Evolutionary conservation across 1,284 basidiomycete genomes (phyloP).

Genomic region (Moesziomyces sp.): DNA sequence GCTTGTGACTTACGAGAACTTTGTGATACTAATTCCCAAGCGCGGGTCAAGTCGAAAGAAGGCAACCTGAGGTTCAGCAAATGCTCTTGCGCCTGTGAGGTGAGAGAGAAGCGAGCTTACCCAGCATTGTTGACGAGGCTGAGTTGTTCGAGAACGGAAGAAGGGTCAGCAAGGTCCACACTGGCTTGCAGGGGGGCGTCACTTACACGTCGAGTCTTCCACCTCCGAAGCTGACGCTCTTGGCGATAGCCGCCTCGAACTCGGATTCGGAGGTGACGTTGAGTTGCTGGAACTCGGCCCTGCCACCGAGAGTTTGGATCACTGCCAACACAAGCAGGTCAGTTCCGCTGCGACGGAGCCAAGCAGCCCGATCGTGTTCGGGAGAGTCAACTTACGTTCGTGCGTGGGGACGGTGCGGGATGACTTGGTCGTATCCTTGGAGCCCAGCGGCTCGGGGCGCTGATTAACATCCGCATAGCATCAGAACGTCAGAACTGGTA

Average conservation of each 20-base stretch:
- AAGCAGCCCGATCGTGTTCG: neutral
- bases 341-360: neutral
- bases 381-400: conserved; percentile 14
- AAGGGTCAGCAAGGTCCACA: neutral
- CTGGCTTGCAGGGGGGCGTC: neutral
- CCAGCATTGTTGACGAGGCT: conserved; percentile 46
- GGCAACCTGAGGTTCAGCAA: no score
- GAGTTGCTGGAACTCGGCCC: conserved; percentile 41
- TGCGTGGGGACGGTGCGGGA: conserved; percentile 39
- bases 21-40: neutral
- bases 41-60: neutral
- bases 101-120: neutral
- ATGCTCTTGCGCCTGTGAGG: no score
- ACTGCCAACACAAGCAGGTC: conserved; percentile 5
- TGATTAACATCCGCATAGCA: neutral
- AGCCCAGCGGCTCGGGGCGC: conserved; percentile 33
- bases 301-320: conserved; percentile 38
- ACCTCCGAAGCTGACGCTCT: conserved; percentile 22
- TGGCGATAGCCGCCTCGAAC: conserved; percentile 32
- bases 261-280: conserved; percentile 45
- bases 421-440: conserved; percentile 7
- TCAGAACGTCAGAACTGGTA: neutral
- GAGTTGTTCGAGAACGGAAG: neutral
- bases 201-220: conserved; percentile 34
- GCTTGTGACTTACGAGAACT: conserved; percentile 3